Base-by-base conservation (phyloP, 805 yeast species). In the Brettanomyces nanus region DNA sequence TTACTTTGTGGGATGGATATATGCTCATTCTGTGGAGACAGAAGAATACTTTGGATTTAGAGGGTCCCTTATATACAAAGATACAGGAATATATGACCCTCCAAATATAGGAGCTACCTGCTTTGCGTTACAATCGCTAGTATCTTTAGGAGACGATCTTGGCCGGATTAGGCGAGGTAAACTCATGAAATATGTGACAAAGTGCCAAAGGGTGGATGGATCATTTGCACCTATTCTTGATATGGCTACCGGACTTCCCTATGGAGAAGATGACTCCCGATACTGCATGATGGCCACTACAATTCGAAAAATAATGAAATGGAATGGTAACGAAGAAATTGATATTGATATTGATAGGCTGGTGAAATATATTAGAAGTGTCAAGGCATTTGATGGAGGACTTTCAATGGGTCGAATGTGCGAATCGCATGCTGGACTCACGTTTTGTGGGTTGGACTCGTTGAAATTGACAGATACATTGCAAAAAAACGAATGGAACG, bases 391-490 rank as follows among this genome's bases (percentile, higher is more conserved):
- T 46, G 77, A 72, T 49, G 97, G 97, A 2, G 97, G 95, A 0
- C 58, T 85, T 33, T 82, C 89, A 4, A 69, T 71, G 19, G 32
- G 43, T 6, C n/a, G 20, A 10, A 43, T 47, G 13, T 45, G 51
- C 19, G 98, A 90, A 56, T 66, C 87, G 3, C 97, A 90, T 59
- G 78, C 86, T 6, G 98, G 97, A 0, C 68, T 83, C 42, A 82
- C 95, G 0, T 90, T 76, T 51, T 89, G 97, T 60, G 95, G 84
- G 0, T 48, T 89, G 19, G 81, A 82, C 0, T 57, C 83, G 1
- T 63, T 86, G 40, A 51, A 55, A 25, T 46, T 84, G 30, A 48
- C 68, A 4, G 62, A 52, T 4, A 42, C 45, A 10, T 25, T 35
- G 2, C 33, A 33, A 6, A 6, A 13, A 4, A 13, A 28, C 1